Evolutionary conservation across 768 basidiomycete species (phyloP).

Genomic region (Xerocomellus intermedius): DNA sequence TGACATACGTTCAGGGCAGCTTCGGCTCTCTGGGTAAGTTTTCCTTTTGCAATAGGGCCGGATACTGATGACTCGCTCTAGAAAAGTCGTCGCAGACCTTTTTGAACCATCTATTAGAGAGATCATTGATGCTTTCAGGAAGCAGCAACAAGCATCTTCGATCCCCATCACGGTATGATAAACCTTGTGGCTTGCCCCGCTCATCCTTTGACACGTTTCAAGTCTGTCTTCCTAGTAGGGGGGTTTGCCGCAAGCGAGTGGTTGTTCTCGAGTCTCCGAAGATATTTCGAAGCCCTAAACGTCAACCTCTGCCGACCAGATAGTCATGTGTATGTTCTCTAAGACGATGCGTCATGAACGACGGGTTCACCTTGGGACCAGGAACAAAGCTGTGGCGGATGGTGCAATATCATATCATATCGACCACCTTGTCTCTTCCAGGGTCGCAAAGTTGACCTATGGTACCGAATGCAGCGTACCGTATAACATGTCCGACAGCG

Average conservation of each 20-base stretch:
- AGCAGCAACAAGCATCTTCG: conserved; percentile 31
- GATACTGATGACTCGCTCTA: conserved; percentile 14
- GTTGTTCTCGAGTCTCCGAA: conserved; percentile 44
- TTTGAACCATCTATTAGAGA: conserved; percentile 45
- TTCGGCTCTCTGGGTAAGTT: conserved; percentile 38
- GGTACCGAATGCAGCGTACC: conserved; percentile 41
- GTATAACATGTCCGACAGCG: conserved; percentile 36
- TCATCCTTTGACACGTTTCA: neutral
- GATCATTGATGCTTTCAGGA: conserved; percentile 36
- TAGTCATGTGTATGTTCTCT: conserved; percentile 47
- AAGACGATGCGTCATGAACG: no score
- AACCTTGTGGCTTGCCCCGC: neutral
- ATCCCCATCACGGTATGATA: conserved; percentile 33
- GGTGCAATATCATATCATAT: conserved; percentile 44
- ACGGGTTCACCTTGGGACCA: conserved; percentile 21
- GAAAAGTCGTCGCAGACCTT: conserved; percentile 39
- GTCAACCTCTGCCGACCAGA: conserved; percentile 50
- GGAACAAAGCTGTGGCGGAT: conserved; percentile 53
- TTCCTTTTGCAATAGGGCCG: neutral
- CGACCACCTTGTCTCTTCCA: conserved; percentile 47
- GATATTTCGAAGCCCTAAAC: conserved; percentile 36
- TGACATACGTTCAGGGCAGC: conserved; percentile 40
- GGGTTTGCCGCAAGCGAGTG: conserved; percentile 53
- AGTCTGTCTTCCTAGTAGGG: conserved; percentile 51
- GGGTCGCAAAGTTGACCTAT: conserved; percentile 49